Conservation (phyloP, 179 eudicot genomes). For the Spergularia azorica region DNA sequence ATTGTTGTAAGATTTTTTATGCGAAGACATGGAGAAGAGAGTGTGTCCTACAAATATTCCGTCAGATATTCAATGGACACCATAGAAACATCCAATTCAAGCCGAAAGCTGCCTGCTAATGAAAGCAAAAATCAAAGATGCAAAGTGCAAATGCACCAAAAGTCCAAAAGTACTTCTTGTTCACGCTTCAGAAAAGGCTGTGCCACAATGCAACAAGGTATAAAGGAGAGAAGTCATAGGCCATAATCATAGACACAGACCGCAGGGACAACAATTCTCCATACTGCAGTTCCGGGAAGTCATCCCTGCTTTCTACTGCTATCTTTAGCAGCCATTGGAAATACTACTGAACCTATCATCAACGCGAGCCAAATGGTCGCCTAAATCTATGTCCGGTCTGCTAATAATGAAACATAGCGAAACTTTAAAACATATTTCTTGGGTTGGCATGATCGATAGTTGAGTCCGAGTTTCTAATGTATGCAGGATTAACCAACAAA, state of each 20-base stretch:
- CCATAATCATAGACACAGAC: too few species aligned
- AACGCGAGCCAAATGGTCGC: too few species aligned
- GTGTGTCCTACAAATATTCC: neutral
- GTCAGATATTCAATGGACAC: neutral
- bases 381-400: too few species aligned
- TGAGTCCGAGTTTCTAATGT: constrained; percentile 6
- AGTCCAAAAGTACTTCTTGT: neutral
- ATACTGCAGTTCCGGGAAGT: too few species aligned
- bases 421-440: too few species aligned
- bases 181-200: neutral
- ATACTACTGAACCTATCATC: too few species aligned
- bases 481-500: neutral
- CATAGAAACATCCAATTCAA: neutral
- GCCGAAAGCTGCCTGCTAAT: constrained; percentile 25
- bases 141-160: neutral
- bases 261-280: too few species aligned
- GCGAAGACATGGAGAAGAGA: neutral
- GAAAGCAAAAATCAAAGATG: neutral
- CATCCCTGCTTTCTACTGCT: too few species aligned
- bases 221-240: neutral
- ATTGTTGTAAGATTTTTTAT: neutral
- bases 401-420: too few species aligned
- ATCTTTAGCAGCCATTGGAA: too few species aligned
- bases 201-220: constrained; percentile 15
- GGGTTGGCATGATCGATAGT: neutral